A percentile compares a stretch with the other conserved stretches of the same genome.
phyloP scores from a whole-genome alignment of 208 protist species.

The Trypanosomatidae sp. region DNA sequence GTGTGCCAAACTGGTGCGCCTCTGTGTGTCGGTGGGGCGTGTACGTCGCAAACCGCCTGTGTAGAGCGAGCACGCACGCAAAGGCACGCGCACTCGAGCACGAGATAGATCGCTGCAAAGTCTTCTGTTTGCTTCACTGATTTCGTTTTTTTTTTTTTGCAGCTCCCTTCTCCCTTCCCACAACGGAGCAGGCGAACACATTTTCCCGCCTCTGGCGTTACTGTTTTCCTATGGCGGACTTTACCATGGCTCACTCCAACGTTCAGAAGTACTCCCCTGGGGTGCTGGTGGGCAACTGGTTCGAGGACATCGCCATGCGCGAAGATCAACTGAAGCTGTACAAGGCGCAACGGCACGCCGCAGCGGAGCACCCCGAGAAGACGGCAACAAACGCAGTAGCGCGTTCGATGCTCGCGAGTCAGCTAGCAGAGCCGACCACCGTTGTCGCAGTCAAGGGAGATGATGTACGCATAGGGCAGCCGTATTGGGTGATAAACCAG shows the following conservation, averaged over 20 bases:
- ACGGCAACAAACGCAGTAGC: neutral
- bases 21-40: neutral
- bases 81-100: neutral
- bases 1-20: neutral
- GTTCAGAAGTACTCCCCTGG: conserved; percentile 74
- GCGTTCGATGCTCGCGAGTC: conserved; percentile 11
- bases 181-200: neutral
- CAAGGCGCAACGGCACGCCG: conserved; percentile 19
- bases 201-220: neutral
- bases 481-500: conserved; percentile 51
- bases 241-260: conserved; percentile 33
- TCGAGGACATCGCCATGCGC: conserved; percentile 73
- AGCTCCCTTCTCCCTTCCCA: neutral
- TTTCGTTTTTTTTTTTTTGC: neutral
- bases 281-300: conserved; percentile 89
- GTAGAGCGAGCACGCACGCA: neutral
- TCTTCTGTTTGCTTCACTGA: neutral
- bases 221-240: conserved; percentile 6
- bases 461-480: conserved; percentile 52
- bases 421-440: conserved; percentile 36
- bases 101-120: neutral
- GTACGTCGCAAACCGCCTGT: no score
- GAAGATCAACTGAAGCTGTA: conserved; percentile 76
- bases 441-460: conserved; percentile 26
- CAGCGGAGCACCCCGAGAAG: conserved; percentile 6